Percentiles rank a stretch among this genome's conserved stretches.
These are phyloP conservation scores for Trichoderma sp. DNA, from an alignment of 2,329 filamentous ascomycete species.

Conservation along the genomic window DNA sequence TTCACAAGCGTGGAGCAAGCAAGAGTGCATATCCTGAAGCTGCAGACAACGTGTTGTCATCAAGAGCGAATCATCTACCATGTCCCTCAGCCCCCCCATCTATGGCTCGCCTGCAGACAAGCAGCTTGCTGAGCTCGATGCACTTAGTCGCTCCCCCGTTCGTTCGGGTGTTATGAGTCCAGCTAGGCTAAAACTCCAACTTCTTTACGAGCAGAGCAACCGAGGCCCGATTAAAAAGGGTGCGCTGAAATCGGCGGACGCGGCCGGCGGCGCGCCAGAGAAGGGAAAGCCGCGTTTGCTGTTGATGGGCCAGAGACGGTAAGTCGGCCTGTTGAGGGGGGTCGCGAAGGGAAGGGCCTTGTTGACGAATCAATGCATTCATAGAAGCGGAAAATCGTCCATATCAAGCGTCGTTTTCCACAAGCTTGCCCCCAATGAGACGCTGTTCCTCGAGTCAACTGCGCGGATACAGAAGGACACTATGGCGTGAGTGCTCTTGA, in stretches of 20 bases:
- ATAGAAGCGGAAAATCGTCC: slow-evolving; percentile 93
- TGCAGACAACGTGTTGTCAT: background rate
- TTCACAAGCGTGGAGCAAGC: slow-evolving; percentile 8
- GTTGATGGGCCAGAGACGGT: slow-evolving; percentile 95
- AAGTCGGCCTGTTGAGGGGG: slow-evolving; percentile 24
- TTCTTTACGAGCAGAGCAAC: slow-evolving; percentile 60
- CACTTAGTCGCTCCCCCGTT: slow-evolving; percentile 30
- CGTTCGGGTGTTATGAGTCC: slow-evolving; percentile 45
- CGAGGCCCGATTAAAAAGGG: slow-evolving; percentile 49
- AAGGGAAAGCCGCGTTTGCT: slow-evolving; percentile 80
- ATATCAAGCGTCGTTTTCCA: slow-evolving; percentile 99
- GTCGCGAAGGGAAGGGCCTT: background rate
- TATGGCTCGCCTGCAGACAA: slow-evolving; percentile 26
- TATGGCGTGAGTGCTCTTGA: slow-evolving; percentile 68
- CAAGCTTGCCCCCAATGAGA: slow-evolving; percentile 94
- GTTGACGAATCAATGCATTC: background rate
- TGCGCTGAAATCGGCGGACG: slow-evolving; percentile 44
- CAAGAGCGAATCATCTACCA: slow-evolving; percentile 19
- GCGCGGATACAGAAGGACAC: slow-evolving; percentile 91
- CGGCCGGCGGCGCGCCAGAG: slow-evolving; percentile 43
- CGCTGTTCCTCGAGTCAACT: slow-evolving; percentile 91
- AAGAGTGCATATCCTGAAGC: background rate
- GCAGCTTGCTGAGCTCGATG: slow-evolving; percentile 27
- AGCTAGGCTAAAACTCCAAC: slow-evolving; percentile 61
- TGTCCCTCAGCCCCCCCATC: slow-evolving; percentile 36